phyloP scores from a whole-genome alignment of 805 yeast genomes.

The Cyberlindnera veronae region DNA sequence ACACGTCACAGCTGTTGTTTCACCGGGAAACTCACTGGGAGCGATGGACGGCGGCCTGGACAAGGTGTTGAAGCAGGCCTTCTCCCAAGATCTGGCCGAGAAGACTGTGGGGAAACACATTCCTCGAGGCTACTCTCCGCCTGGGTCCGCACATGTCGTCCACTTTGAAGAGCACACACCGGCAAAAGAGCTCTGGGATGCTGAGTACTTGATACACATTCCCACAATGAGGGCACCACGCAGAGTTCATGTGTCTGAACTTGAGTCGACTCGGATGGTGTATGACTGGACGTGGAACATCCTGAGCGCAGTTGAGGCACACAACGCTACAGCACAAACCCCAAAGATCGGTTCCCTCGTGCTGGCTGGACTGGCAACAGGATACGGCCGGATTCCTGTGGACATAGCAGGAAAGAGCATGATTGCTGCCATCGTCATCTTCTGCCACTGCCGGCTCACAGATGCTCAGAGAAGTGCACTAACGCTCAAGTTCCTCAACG shows the following conservation, averaged over 20 bases:
- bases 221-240: conserved; percentile 41
- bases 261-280: conserved; percentile 23
- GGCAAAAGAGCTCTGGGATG: conserved; percentile 26
- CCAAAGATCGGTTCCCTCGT: conserved; percentile 19
- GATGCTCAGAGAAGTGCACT: conserved; percentile 5
- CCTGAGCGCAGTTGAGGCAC: conserved; percentile 17
- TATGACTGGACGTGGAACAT: conserved; percentile 39
- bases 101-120: conserved; percentile 27
- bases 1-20: conserved; percentile 28
- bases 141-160: conserved; percentile 1
- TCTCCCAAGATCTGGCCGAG: conserved; percentile 9
- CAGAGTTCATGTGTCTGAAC: conserved; percentile 5
- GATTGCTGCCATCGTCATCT: conserved; percentile 34
- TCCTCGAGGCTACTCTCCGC: conserved; percentile 27
- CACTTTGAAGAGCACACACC: conserved; percentile 1
- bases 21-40: conserved; percentile 41
- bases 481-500: conserved; percentile 10
- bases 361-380: conserved; percentile 39
- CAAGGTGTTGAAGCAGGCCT: conserved; percentile 30
- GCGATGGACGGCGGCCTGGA: conserved; percentile 41
- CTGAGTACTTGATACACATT: conserved; percentile 33
- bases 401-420: conserved; percentile 33
- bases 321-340: conserved; percentile 8
- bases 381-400: conserved; percentile 34
- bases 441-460: conserved; percentile 7